Percentiles rank a stretch among this genome's conserved stretches.
phyloP scores from a whole-genome alignment of 1,139 yeast genomes.

The Blastobotrys elegans region DNA sequence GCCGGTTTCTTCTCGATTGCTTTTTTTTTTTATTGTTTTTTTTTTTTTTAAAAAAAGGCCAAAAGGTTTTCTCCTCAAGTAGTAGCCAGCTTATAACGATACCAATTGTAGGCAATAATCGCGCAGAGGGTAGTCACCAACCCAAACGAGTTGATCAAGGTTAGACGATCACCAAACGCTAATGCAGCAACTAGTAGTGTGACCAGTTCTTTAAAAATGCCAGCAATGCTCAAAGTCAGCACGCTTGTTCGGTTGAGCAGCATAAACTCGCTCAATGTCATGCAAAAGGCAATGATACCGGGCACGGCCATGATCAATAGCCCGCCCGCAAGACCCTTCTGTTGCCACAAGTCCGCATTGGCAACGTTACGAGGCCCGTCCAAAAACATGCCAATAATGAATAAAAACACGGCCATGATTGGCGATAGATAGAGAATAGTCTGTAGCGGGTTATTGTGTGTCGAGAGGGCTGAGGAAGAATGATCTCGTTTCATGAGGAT shows the following conservation, averaged over 20 bases:
- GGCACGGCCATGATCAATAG: constrained; percentile 63
- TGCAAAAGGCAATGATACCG: constrained; percentile 79
- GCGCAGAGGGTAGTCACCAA: constrained; percentile 69
- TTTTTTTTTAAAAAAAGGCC: no score
- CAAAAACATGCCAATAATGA: constrained; percentile 53
- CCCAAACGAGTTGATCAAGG: constrained; percentile 68
- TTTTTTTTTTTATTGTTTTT: no score
- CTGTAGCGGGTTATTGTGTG: constrained; percentile 58
- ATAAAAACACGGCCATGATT: constrained; percentile 61
- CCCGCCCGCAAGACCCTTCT: constrained; percentile 52
- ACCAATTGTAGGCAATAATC: constrained; percentile 68
- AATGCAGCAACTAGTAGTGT: constrained; percentile 70
- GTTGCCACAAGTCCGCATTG: constrained; percentile 56
- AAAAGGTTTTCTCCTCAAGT: background rate
- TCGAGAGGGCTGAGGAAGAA: constrained; percentile 1
- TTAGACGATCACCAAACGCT: constrained; percentile 69
- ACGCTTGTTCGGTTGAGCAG: constrained; percentile 79
- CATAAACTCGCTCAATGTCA: constrained; percentile 87
- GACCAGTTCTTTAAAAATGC: constrained; percentile 84
- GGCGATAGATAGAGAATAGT: constrained; percentile 85
- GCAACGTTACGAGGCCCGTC: constrained; percentile 61
- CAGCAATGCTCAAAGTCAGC: constrained; percentile 81
- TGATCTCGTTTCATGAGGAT: constrained; percentile 53
- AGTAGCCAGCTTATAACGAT: constrained; percentile 17
- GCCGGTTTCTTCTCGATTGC: background rate